These are phyloP conservation scores for Zalaria sp. DNA, from an alignment of 2,329 filamentous ascomycete genomes.

Conservation along the genomic window DNA sequence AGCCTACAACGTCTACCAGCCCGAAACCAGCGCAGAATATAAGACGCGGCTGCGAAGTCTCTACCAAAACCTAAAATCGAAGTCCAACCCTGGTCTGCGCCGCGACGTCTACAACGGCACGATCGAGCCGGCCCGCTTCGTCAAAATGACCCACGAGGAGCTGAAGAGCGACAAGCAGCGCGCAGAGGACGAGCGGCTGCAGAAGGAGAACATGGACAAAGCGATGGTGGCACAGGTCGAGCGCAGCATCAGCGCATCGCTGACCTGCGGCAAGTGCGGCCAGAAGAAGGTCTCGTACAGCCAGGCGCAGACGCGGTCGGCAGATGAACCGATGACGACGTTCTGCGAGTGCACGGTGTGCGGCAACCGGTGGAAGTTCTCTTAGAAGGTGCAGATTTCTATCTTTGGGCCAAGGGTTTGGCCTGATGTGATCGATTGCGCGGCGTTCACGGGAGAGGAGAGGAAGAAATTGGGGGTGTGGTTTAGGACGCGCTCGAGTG, in stretches of 20 bases:
- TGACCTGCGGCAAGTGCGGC: conserved; percentile 85
- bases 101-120: conserved; percentile 60
- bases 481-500: too few relatives aligned
- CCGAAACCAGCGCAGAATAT: conserved; percentile 60
- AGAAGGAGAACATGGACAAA: conserved; percentile 92
- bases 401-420: too few relatives aligned
- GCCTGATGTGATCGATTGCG: too few relatives aligned
- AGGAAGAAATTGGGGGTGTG: too few relatives aligned
- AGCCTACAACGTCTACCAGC: conserved; percentile 54
- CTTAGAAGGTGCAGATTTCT: conserved; percentile 1
- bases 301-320: conserved; percentile 87
- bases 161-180: conserved; percentile 77
- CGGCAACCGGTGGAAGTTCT: conserved; percentile 37
- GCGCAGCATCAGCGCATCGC: conserved; percentile 75
- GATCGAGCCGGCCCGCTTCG: conserved; percentile 59
- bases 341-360: conserved; percentile 41
- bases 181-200: conserved; percentile 58
- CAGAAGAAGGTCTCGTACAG: conserved; percentile 91
- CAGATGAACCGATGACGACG: conserved; percentile 70
- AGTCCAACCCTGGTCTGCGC: conserved; percentile 67
- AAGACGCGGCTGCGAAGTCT: conserved; percentile 80
- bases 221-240: conserved; percentile 88
- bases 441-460: too few relatives aligned
- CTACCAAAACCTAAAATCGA: conserved; percentile 90
- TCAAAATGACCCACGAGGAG: conserved; percentile 78